These are phyloP conservation scores for Pyrenochaeta sp. DNA, from an alignment of 2,329 filamentous ascomycete species.

Conservation along the genomic window DNA sequence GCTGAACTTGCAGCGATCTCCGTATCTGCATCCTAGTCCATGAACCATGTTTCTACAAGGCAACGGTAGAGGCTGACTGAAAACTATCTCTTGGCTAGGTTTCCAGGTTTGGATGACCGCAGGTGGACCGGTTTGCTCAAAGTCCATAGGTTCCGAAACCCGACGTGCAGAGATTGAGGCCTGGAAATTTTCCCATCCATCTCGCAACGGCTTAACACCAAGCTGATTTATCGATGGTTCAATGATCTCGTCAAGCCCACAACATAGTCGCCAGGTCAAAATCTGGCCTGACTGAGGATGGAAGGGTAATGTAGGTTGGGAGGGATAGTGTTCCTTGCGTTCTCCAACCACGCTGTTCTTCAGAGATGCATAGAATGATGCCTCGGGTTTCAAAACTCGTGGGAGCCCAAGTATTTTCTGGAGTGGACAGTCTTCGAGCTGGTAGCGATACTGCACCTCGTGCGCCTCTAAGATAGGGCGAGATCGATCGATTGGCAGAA, in stretches of 20 bases:
- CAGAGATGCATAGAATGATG: not conserved
- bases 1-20: too few relatives aligned
- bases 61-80: not conserved
- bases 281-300: not conserved
- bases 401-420: not conserved
- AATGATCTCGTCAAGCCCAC: not conserved
- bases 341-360: not conserved
- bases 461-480: not conserved
- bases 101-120: not conserved
- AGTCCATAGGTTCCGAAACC: not conserved
- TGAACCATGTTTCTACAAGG: too few relatives aligned
- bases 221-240: not conserved
- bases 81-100: not conserved
- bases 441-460: not conserved
- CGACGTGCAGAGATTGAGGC: not conserved
- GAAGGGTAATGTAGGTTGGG: not conserved
- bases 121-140: not conserved
- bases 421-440: not conserved
- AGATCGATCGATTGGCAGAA: not conserved
- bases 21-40: too few relatives aligned
- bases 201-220: not conserved
- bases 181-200: not conserved
- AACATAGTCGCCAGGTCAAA: not conserved
- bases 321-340: not conserved
- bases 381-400: not conserved